Base-by-base conservation (phyloP, 495 filamentous ascomycete genomes). In the Tuber aestivum region DNA sequence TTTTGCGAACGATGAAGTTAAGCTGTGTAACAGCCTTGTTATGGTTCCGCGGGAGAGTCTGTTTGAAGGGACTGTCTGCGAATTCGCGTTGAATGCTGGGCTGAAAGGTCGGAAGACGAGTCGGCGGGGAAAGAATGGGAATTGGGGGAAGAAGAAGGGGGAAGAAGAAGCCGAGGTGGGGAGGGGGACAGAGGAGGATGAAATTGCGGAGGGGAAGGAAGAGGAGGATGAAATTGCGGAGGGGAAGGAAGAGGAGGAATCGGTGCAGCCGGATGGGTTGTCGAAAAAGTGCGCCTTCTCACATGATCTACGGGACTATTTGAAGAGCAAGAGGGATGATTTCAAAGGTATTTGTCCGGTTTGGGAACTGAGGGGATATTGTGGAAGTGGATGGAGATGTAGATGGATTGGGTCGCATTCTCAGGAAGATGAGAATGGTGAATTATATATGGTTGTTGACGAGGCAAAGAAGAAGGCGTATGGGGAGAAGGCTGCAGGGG, bases 341-440 rank as follows among this genome's bases (percentile, higher is more conserved):
- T 87, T 98, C 16, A 86, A 86, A 0, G 91, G 93, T 0, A 84
- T 90, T 37, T 99, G 95, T 82, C 94, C 94, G 0, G 87, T 94
- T 21, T 97, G 88, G 85, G 90, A 94, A 79, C 87, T 86, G 14
- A 86, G 88, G 40, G 96, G 95, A 44, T 89, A 86, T 78, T 99
- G 95, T 80, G 79, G 74, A 2, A 88, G 90, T 23, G 95, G 95
- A 2, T 99, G 94, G 94, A 96, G 92, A 81, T 99, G 95, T 83
- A 92, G 95, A 20, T 94, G 97, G 81, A 91, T 92, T 23, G 87
- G 86, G 71, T 93, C 92, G 50, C 95, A 99, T 83, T 92, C 91
- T 76, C 86, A 89, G 71, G 87, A 88, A 75, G 56, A 65, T 35
- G 92, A 91, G 74, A 72, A 80, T 14, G 81, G 81, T 41, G 95